These are phyloP conservation scores for Mycena galopus DNA, from an alignment of 768 basidiomycete genomes.

Conservation along the genomic window DNA sequence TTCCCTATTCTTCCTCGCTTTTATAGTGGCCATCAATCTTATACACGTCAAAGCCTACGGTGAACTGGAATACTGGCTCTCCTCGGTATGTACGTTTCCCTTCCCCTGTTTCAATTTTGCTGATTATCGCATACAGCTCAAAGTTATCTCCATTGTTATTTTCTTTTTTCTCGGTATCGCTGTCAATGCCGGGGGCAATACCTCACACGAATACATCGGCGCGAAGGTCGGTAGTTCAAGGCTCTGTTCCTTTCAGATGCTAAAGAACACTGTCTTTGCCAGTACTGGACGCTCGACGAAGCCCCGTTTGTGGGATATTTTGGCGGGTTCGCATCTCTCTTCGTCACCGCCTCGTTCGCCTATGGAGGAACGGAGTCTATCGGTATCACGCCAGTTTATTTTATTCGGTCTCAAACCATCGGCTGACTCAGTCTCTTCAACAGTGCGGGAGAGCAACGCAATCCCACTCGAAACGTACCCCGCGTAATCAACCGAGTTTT, in stretches of 20 bases:
- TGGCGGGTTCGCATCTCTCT: constrained; percentile 82
- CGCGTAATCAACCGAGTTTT: constrained; percentile 75
- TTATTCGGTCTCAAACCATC: not conserved
- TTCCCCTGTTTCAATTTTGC: constrained; percentile 9
- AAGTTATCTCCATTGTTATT: constrained; percentile 83
- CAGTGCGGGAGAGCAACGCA: constrained; percentile 82
- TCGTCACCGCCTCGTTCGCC: constrained; percentile 89
- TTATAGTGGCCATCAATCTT: constrained; percentile 79
- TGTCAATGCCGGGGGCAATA: constrained; percentile 74
- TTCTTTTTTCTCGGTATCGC: constrained; percentile 86
- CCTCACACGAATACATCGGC: constrained; percentile 63
- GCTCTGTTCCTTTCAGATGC: not conserved
- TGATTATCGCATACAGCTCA: constrained; percentile 91
- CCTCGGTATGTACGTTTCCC: constrained; percentile 61
- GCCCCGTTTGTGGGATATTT: constrained; percentile 91
- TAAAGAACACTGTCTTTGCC: constrained; percentile 55
- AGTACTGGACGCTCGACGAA: constrained; percentile 80
- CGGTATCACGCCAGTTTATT: constrained; percentile 71
- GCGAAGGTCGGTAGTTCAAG: constrained; percentile 65
- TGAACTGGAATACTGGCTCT: constrained; percentile 53
- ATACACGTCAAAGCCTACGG: constrained; percentile 84
- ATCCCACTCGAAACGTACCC: too few species aligned
- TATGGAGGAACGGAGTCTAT: constrained; percentile 92
- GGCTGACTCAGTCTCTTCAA: not conserved
- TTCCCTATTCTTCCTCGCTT: constrained; percentile 75